phyloP scores from a whole-genome alignment of 768 basidiomycete genomes.

The Russula earlei region DNA sequence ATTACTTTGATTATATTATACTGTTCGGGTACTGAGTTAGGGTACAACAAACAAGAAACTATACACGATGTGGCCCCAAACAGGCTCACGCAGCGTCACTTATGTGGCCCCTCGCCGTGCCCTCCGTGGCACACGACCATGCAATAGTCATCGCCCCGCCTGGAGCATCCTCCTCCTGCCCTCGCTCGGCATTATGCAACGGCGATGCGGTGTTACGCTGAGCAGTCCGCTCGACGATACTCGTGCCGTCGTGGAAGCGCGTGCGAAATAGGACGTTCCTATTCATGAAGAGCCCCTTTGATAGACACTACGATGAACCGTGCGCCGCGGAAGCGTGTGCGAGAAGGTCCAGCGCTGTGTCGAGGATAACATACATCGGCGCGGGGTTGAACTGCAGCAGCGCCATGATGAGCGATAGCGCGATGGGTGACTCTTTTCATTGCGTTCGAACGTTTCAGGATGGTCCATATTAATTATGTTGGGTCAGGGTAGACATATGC shows the following conservation, averaged over 20 bases:
- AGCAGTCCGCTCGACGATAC: constrained; percentile 74
- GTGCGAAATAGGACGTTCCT: constrained; percentile 94
- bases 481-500: too few relatives aligned
- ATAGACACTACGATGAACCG: constrained; percentile 97
- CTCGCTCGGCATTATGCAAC: constrained; percentile 25
- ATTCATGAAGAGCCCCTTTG: constrained; percentile 92
- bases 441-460: too few relatives aligned
- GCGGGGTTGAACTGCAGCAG: constrained; percentile 99
- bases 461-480: neutral
- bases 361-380: constrained; percentile 98
- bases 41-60: neutral
- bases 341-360: constrained; percentile 96
- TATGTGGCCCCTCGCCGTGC: constrained; percentile 1
- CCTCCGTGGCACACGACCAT: neutral
- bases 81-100: neutral
- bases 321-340: constrained; percentile 91
- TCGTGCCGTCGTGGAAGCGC: constrained; percentile 89
- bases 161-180: neutral
- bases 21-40: neutral
- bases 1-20: too few relatives aligned
- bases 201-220: constrained; percentile 45
- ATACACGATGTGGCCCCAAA: neutral
- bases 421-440: constrained; percentile 85
- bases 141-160: neutral
- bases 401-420: constrained; percentile 96